These are phyloP conservation scores for Rhizophora apiculata DNA, from an alignment of 345 rosid genomes.

Conservation along the genomic window DNA sequence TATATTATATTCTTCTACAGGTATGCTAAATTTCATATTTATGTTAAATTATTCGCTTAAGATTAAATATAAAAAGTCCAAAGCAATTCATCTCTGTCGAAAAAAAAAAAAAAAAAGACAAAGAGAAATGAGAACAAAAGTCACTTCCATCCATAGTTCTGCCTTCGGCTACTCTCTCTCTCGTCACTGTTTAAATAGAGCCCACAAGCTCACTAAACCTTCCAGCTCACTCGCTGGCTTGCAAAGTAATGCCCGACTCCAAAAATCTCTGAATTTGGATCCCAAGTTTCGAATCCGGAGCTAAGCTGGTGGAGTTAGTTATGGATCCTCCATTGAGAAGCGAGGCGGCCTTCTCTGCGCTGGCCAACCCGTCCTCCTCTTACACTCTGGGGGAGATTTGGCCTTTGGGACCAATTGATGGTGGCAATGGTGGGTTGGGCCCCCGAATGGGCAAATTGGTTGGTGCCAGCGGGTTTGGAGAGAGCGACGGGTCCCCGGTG, in stretches of 20 bases:
- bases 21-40: no score
- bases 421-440: constrained; percentile 40
- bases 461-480: constrained; percentile 11
- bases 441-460: constrained; percentile 48
- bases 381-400: constrained; percentile 32
- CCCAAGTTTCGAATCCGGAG: not conserved
- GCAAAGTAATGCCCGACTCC: no score
- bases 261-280: not conserved
- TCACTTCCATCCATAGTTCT: no score
- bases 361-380: constrained; percentile 75
- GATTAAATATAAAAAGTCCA: no score
- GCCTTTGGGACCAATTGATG: constrained; percentile 18
- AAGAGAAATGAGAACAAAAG: no score
- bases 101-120: no score
- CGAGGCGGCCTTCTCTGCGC: constrained; percentile 63
- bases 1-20: no score
- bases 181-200: no score
- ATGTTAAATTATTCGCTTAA: no score
- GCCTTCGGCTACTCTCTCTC: no score
- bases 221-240: no score
- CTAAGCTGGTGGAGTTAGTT: not conserved
- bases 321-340: constrained; percentile 88
- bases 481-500: constrained; percentile 55
- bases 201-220: not conserved
- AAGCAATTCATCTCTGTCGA: no score